These are phyloP conservation scores for Cyberlindnera nakhonratchasimensis DNA, from an alignment of 805 yeast genomes.

Conservation along the genomic window DNA sequence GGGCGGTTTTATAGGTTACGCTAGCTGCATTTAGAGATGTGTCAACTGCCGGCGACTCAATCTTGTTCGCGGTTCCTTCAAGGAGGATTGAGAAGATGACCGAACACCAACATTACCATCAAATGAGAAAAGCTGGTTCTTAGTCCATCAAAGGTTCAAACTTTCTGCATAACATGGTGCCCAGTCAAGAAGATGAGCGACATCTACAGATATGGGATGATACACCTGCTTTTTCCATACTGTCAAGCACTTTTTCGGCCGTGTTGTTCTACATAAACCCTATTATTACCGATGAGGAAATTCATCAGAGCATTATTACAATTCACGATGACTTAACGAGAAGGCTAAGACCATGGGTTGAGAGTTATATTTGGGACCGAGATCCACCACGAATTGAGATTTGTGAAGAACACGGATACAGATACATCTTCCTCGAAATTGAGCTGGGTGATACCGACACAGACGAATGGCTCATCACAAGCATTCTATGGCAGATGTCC, in stretches of 20 bases:
- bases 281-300: constrained; percentile 22
- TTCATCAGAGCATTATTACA: constrained; percentile 11
- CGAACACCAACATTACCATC: too few species aligned
- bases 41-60: too few species aligned
- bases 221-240: neutral
- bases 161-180: too few species aligned
- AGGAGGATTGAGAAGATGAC: too few species aligned
- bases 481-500: constrained; percentile 38
- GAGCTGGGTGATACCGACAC: constrained; percentile 40
- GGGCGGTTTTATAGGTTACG: too few species aligned
- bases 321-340: constrained; percentile 23
- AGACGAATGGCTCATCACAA: constrained; percentile 45
- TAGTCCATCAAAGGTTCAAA: too few species aligned
- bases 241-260: constrained; percentile 5
- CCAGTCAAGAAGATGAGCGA: neutral
- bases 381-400: constrained; percentile 17
- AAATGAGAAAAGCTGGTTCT: too few species aligned
- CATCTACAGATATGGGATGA: constrained; percentile 18
- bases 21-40: too few species aligned
- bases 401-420: constrained; percentile 1
- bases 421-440: constrained; percentile 35
- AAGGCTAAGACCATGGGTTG: constrained; percentile 35
- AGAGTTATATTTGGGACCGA: constrained; percentile 42
- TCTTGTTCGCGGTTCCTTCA: too few species aligned
- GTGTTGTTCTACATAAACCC: constrained; percentile 31